Evolutionary conservation across 768 basidiomycete species (phyloP).

Genomic region (Hericium alpestre): DNA sequence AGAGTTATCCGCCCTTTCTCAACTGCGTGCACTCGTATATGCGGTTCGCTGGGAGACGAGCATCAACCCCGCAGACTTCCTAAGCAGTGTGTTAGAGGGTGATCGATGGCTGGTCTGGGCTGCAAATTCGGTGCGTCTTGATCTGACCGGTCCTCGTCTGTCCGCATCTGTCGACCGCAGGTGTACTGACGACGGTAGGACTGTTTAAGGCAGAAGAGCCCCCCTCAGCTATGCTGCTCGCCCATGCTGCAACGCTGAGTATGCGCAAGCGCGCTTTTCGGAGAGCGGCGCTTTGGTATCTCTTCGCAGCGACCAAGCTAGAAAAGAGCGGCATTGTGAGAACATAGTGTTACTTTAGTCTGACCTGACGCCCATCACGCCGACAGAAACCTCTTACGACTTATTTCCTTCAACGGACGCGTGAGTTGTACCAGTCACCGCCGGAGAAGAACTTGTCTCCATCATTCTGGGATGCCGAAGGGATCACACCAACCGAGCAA

Average conservation of each 20-base stretch:
- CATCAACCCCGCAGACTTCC: constrained; percentile 48
- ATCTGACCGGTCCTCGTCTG: neutral
- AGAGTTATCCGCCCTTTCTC: constrained; percentile 51
- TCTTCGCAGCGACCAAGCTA: constrained; percentile 61
- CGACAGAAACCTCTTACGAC: constrained; percentile 78
- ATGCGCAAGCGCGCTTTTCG: constrained; percentile 43
- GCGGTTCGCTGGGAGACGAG: constrained; percentile 73
- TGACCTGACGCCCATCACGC: neutral
- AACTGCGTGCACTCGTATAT: constrained; percentile 55
- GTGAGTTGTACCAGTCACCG: constrained; percentile 43
- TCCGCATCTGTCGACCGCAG: neutral
- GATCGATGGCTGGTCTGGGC: constrained; percentile 84
- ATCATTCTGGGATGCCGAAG: constrained; percentile 73
- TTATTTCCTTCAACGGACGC: constrained; percentile 67
- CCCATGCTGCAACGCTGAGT: constrained; percentile 69
- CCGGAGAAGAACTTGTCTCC: constrained; percentile 57
- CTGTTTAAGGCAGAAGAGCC: constrained; percentile 66
- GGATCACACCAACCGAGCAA: constrained; percentile 26
- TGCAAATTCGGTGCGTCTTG: constrained; percentile 58
- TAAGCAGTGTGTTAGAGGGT: constrained; percentile 49
- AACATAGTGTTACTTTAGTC: constrained; percentile 10
- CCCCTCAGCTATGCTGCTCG: constrained; percentile 67
- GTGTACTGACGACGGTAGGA: constrained; percentile 7
- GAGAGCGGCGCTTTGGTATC: constrained; percentile 71
- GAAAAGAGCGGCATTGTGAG: constrained; percentile 81